Base-by-base conservation (phyloP, 2,329 filamentous ascomycete species). In the Cladosporium sp. region DNA sequence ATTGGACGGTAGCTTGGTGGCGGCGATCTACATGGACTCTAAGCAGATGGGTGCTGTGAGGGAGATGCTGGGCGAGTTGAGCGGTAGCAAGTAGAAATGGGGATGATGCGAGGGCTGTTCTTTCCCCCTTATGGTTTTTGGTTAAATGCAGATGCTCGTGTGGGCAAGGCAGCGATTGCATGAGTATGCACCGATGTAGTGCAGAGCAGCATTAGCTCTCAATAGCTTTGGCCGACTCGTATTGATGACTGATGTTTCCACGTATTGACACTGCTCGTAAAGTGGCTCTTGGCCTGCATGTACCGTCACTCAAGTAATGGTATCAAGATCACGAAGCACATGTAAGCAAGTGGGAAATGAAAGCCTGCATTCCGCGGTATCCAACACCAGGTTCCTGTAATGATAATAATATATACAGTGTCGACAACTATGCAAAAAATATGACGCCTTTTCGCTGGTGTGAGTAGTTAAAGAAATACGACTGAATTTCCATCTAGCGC, bases 1-100 rank as follows among this genome's bases (percentile, higher is more conserved):
- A n/a, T 71, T 82, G n/a, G 80, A 82, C 70, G 76, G 78, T 2
- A 78, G 75, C 65, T 67, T 82, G 70, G 79, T 82, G 67, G 80
- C 80, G 12, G 80, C 80, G n/a, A 76, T 82, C 52, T 82, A 81
- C 67, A 74, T 76, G 7, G 80, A 82, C 68, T 76, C 74, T 30
- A 76, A 80, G 72, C 77, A 74, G 68, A 64, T 81, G 69, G 75
- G 76, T 24, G 79, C 76, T n/a, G 79, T 79, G 66, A 75, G 80
- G 68, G 80, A 82, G 73, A 80, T 80, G 79, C 70, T 82, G 66
- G 72, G 75, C 51, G 80, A 80, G 70, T 69, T 82, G 70, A 70
- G 68, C 58, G 59, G 69, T 10, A 41, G 30, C n/a, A 49, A 59
- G 59, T 65, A 59, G 60, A 18, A 4, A 21, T 14, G 32, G 8